Evolutionary conservation across 2,329 filamentous ascomycete genomes (phyloP).

Genomic region (Pseudogymnoascus sp.): DNA sequence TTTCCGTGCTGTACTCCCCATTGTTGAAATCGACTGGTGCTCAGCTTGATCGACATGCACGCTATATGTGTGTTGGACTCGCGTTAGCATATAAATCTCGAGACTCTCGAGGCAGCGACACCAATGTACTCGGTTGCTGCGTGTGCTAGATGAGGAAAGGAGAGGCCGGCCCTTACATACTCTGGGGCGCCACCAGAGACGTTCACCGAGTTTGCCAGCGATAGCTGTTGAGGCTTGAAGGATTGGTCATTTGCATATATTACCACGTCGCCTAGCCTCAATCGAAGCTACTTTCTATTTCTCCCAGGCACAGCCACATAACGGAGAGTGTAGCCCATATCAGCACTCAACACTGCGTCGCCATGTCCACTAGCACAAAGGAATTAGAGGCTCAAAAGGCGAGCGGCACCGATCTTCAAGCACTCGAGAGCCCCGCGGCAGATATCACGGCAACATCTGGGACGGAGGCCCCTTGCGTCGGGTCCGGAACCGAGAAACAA

Average conservation of each 20-base stretch:
- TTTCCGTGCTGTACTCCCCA: background rate
- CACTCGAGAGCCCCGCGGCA: background rate
- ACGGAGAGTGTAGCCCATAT: background rate
- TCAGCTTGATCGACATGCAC: background rate
- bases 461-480: background rate
- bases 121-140: background rate
- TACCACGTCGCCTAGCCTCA: background rate
- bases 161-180: background rate
- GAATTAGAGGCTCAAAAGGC: background rate
- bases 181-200: background rate
- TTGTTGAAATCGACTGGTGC: background rate
- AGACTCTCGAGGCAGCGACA: background rate
- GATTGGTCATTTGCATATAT: background rate
- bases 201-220: background rate
- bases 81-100: background rate
- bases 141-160: background rate
- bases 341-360: background rate
- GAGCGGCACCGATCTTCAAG: background rate
- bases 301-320: background rate
- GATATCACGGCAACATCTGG: background rate
- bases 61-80: background rate
- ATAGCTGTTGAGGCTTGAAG: background rate
- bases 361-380: background rate
- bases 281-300: background rate
- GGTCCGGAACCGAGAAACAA: background rate